Conservation (phyloP, 2,329 filamentous ascomycete genomes). For the Macrophomina tecta region DNA sequence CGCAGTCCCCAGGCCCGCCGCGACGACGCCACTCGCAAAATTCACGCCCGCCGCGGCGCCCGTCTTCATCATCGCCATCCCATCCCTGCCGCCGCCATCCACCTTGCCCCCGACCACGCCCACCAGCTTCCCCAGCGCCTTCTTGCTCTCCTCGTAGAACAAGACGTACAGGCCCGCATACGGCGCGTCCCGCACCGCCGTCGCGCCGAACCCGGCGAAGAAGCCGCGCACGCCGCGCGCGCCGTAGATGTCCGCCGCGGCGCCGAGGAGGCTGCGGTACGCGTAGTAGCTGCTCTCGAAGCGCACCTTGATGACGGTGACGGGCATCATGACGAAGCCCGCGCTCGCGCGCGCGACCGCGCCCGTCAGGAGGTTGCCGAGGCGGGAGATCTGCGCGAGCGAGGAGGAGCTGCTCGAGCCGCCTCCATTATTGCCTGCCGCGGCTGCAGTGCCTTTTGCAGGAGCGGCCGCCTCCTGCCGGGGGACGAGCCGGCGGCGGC, state of each 20-base stretch:
- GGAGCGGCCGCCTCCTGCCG: too few species aligned
- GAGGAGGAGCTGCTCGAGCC: constrained; percentile 63
- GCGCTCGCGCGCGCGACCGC: constrained; percentile 83
- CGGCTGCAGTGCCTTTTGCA: too few species aligned
- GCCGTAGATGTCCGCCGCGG: constrained; percentile 74
- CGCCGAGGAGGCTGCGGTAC: constrained; percentile 77
- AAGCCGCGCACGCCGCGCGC: constrained; percentile 81
- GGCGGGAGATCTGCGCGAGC: constrained; percentile 81
- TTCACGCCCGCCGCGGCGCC: constrained; percentile 72
- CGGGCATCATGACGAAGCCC: constrained; percentile 90
- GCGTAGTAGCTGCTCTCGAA: constrained; percentile 89
- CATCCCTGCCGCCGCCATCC: constrained; percentile 36
- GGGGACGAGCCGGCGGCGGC: constrained; percentile 17
- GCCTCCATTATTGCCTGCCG: neutral
- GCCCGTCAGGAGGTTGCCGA: constrained; percentile 84
- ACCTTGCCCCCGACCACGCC: constrained; percentile 37
- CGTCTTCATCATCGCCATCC: constrained; percentile 38
- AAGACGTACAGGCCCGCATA: constrained; percentile 95
- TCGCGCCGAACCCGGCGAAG: constrained; percentile 93
- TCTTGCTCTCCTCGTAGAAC: constrained; percentile 87
- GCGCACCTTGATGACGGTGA: constrained; percentile 95
- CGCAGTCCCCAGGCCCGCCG: constrained; percentile 81
- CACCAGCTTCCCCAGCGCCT: constrained; percentile 54
- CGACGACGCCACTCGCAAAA: constrained; percentile 80
- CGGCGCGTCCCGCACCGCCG: constrained; percentile 90